These are phyloP conservation scores for Podaxis mareebaensis DNA, from an alignment of 768 basidiomycete species.

Conservation along the genomic window DNA sequence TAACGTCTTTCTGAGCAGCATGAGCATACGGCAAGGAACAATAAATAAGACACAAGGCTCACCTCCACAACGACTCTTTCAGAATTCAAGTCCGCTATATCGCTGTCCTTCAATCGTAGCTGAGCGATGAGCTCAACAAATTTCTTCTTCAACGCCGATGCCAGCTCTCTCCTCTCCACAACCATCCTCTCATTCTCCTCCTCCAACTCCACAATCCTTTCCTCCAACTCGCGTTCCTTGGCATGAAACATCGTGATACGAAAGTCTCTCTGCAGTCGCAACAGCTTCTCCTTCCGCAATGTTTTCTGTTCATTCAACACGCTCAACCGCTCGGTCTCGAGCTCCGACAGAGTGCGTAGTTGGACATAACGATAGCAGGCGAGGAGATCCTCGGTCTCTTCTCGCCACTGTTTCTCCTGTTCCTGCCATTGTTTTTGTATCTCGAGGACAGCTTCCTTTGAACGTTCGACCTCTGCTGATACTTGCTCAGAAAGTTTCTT, in stretches of 20 bases:
- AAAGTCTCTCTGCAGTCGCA: conserved; percentile 62
- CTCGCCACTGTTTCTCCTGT: conserved; percentile 53
- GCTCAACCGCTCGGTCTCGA: conserved; percentile 55
- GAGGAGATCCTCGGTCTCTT: conserved; percentile 63
- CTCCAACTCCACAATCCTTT: conserved; percentile 52
- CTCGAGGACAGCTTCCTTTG: conserved; percentile 40
- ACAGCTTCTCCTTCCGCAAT: conserved; percentile 56
- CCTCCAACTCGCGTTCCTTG: conserved; percentile 60
- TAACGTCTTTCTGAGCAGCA: conserved; percentile 33
- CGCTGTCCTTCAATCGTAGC: conserved; percentile 38
- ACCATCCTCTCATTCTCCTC: conserved; percentile 52
- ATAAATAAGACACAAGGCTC: conserved; percentile 13
- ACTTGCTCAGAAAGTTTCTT: conserved; percentile 55
- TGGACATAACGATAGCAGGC: conserved; percentile 67
- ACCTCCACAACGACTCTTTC: conserved; percentile 53
- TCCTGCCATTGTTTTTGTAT: conserved; percentile 51
- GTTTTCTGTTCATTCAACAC: conserved; percentile 55
- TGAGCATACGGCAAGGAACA: not conserved
- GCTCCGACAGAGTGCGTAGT: conserved; percentile 49
- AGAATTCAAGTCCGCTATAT: conserved; percentile 37
- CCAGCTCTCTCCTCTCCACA: conserved; percentile 44
- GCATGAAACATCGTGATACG: conserved; percentile 69
- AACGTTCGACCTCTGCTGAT: conserved; percentile 40
- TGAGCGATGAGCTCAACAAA: conserved; percentile 30
- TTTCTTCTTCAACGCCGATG: conserved; percentile 40